These are phyloP conservation scores for Tuber indicum DNA, from an alignment of 495 filamentous ascomycete genomes.

Conservation along the genomic window DNA sequence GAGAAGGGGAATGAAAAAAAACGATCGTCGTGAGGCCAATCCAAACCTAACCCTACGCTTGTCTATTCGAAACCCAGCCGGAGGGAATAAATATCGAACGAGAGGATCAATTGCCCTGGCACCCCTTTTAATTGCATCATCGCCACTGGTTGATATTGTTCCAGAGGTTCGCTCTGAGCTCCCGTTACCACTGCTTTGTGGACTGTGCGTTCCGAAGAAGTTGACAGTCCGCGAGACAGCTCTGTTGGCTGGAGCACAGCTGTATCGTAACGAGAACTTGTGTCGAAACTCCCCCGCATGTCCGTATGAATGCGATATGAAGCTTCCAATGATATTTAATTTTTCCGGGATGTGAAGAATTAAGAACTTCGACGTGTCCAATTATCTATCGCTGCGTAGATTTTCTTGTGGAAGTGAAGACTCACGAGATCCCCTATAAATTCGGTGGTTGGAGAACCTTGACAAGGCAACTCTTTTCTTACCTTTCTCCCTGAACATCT, in stretches of 20 bases:
- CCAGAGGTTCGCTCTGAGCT: neutral
- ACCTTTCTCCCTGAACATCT: neutral
- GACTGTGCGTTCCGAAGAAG: neutral
- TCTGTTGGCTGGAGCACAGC: neutral
- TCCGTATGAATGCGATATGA: slow-evolving; percentile 3
- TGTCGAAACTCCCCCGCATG: neutral
- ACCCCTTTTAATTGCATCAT: neutral
- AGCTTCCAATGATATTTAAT: neutral
- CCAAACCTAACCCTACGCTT: neutral
- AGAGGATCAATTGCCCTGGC: neutral
- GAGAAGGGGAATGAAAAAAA: neutral
- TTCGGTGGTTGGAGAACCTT: slow-evolving; percentile 39
- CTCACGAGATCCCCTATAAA: slow-evolving; percentile 26
- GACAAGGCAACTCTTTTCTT: slow-evolving; percentile 21
- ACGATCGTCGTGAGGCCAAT: neutral
- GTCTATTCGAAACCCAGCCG: neutral
- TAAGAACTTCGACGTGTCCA: neutral
- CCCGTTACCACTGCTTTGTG: neutral
- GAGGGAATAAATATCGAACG: neutral
- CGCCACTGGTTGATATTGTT: neutral
- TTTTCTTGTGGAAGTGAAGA: neutral
- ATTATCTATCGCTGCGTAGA: slow-evolving; percentile 4
- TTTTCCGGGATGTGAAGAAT: neutral
- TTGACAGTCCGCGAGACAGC: neutral
- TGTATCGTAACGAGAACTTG: neutral